These are phyloP conservation scores for Monosporascus sp. DNA, from an alignment of 2,329 filamentous ascomycete genomes.

Conservation along the genomic window DNA sequence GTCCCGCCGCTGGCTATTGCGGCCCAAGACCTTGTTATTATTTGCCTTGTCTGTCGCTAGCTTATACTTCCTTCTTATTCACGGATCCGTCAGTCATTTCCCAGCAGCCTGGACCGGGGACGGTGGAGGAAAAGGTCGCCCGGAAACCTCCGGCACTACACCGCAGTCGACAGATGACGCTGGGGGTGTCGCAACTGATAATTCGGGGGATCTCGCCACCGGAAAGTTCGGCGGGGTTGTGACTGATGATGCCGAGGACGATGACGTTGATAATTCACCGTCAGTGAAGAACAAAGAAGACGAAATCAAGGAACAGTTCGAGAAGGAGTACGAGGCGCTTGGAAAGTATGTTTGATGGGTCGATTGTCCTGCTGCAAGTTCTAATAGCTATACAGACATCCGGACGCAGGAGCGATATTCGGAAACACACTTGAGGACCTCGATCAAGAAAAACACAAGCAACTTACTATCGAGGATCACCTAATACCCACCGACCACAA, in stretches of 20 bases:
- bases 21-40: constrained; percentile 37
- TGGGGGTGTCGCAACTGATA: constrained; percentile 5
- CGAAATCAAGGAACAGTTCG: constrained; percentile 21
- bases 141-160: not conserved
- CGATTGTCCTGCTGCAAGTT: constrained; percentile 11
- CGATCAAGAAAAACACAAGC: constrained; percentile 30
- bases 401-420: constrained; percentile 48
- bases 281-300: constrained; percentile 22
- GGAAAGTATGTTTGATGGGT: constrained; percentile 25
- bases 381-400: constrained; percentile 29
- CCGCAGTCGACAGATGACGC: not conserved
- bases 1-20: constrained; percentile 29
- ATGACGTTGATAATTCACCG: not conserved
- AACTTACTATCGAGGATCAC: constrained; percentile 22
- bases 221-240: not conserved
- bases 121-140: constrained; percentile 1
- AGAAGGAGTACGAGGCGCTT: constrained; percentile 35
- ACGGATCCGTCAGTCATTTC: constrained; percentile 23
- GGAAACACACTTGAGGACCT: constrained; percentile 49
- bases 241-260: not conserved
- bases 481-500: constrained; percentile 26
- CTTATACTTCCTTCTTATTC: constrained; percentile 40
- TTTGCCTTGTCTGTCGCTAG: constrained; percentile 33
- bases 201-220: not conserved
- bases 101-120: constrained; percentile 8